Evolutionary conservation across 1,139 yeast species (phyloP).

Genomic region (Kodamaea sp.): DNA sequence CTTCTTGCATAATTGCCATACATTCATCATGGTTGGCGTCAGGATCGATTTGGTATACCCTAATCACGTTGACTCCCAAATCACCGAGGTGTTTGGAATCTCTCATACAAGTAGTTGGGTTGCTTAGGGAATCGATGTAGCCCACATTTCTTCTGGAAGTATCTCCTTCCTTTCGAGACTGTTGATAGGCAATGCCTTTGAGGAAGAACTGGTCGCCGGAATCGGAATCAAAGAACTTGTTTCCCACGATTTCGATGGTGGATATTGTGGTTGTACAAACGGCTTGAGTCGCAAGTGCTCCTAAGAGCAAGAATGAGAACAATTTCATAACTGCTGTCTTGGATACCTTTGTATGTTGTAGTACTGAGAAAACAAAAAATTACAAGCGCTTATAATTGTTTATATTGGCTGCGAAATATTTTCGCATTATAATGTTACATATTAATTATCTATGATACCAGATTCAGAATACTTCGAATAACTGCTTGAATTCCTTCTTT

Average conservation of each 20-base stretch:
- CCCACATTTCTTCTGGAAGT: conserved; percentile 28
- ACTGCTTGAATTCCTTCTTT: conserved; percentile 40
- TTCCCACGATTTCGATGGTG: conserved; percentile 42
- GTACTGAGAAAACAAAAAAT: too few relatives aligned
- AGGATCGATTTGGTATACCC: conserved; percentile 60
- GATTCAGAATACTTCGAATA: conserved; percentile 32
- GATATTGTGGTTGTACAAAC: not conserved
- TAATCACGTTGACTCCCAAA: conserved; percentile 52
- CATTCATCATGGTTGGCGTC: conserved; percentile 52
- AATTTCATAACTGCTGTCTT: too few relatives aligned
- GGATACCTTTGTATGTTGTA: too few relatives aligned
- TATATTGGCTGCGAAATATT: too few relatives aligned
- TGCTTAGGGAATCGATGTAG: conserved; percentile 56
- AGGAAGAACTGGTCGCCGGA: conserved; percentile 53
- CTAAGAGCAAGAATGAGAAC: too few relatives aligned
- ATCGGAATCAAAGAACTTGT: conserved; percentile 45
- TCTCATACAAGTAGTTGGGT: conserved; percentile 46
- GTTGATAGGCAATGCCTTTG: conserved; percentile 63
- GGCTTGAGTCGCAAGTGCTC: too few relatives aligned
- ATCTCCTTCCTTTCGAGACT: conserved; percentile 37
- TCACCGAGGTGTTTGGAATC: conserved; percentile 50
- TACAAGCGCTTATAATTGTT: too few relatives aligned
- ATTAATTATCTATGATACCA: too few relatives aligned
- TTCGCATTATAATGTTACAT: too few relatives aligned
- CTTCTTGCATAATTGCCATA: conserved; percentile 51